Evolutionary conservation across 2,329 filamentous ascomycete species (phyloP).

Genomic region (Apiospora kogelbergensis): DNA sequence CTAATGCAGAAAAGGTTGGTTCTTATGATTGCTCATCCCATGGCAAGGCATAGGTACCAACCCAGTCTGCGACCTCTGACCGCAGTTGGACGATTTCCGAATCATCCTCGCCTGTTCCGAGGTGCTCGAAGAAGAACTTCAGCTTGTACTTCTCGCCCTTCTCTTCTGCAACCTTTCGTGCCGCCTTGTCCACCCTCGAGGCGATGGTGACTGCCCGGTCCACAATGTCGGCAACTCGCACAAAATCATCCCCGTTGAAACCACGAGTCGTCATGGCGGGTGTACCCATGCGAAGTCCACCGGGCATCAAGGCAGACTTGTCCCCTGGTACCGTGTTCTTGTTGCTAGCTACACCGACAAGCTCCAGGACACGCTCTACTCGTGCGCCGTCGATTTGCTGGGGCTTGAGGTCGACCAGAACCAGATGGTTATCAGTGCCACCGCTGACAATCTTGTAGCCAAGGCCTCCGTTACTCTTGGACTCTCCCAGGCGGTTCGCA

Average conservation of each 20-base stretch:
- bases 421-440: conserved; percentile 96
- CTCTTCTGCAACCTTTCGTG: conserved; percentile 66
- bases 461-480: conserved; percentile 73
- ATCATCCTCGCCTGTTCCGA: conserved; percentile 66
- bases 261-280: conserved; percentile 97
- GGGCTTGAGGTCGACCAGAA: conserved; percentile 87
- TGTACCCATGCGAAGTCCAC: conserved; percentile 89
- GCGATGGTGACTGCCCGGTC: conserved; percentile 81
- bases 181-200: conserved; percentile 71
- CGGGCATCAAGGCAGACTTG: conserved; percentile 88
- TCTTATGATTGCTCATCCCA: conserved; percentile 51
- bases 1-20: background rate
- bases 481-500: conserved; percentile 63
- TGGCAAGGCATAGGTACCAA: conserved; percentile 70
- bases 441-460: conserved; percentile 90
- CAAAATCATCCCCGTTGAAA: conserved; percentile 87
- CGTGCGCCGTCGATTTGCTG: conserved; percentile 85
- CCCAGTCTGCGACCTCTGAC: conserved; percentile 77
- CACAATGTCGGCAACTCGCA: conserved; percentile 80
- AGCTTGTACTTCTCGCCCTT: conserved; percentile 67
- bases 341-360: conserved; percentile 95
- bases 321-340: conserved; percentile 99
- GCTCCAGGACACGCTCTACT: conserved; percentile 85
- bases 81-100: conserved; percentile 71
- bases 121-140: conserved; percentile 66